Evolutionary conservation across 495 filamentous ascomycete genomes (phyloP).

Genomic region (Staphylotrichum longicolle): DNA sequence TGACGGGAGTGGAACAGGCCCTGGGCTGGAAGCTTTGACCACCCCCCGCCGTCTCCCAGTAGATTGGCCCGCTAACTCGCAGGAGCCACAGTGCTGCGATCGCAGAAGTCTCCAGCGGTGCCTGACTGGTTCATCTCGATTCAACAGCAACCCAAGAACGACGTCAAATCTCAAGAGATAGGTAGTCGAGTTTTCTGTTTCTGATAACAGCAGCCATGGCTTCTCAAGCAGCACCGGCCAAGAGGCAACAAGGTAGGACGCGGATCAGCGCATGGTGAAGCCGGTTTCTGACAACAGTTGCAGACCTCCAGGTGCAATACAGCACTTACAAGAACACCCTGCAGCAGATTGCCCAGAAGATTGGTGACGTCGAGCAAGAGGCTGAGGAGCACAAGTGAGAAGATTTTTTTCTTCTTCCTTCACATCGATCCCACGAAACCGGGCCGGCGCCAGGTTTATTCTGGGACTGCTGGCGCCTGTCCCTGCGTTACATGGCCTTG

Average conservation of each 20-base stretch:
- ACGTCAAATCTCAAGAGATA: conserved; percentile 2
- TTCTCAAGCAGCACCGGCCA: conserved; percentile 46
- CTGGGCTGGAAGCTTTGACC: conserved; percentile 30
- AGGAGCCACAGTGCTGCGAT: neutral
- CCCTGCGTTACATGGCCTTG: conserved; percentile 26
- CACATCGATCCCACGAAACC: neutral
- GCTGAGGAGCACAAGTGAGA: conserved; percentile 96
- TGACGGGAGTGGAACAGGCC: neutral
- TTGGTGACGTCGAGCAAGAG: conserved; percentile 95
- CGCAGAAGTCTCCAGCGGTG: neutral
- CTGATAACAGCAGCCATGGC: conserved; percentile 35
- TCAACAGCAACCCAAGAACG: neutral
- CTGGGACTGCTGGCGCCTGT: neutral
- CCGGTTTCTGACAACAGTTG: conserved; percentile 23
- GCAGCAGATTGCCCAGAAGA: conserved; percentile 91
- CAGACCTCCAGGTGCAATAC: conserved; percentile 93
- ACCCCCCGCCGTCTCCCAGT: neutral
- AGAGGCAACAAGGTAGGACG: conserved; percentile 79
- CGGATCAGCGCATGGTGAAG: too few species aligned
- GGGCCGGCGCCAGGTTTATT: neutral
- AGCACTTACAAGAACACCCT: conserved; percentile 93
- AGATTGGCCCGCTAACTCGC: neutral
- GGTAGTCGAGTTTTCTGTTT: neutral
- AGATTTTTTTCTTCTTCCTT: conserved; percentile 12
- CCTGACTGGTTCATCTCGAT: neutral